Base-by-base conservation (phyloP, 2,329 filamentous ascomycete genomes). In the Chrysoporthe deuterocubensis region DNA sequence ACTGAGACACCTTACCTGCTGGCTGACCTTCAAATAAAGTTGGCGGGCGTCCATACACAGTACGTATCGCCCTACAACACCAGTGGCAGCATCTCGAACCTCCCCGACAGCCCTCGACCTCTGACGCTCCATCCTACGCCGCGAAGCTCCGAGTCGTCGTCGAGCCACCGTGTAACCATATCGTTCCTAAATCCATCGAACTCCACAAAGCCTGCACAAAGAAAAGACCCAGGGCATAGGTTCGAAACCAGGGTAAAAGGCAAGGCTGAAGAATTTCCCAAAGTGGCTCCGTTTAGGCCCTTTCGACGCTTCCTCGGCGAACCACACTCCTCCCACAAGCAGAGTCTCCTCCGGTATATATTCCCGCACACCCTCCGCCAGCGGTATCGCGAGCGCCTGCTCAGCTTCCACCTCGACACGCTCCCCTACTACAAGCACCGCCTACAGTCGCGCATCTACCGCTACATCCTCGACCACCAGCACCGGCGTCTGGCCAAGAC, bases 361-460 rank as follows among this genome's bases (percentile, higher is more conserved):
- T 89, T 94, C 74, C 90, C 91, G n/a, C 82, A 84, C 72, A 81
- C 86, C 70, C 18, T 86, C 65, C 87, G 87, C 76, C 84, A 87
- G 70, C 87, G 84, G 72, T 89, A 89, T 73, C 89, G 88, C 76
- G 86, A 89, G 69, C 87, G 85, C 70, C 82, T 96, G 65, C 85
- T 90, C 73, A 82, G 85, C 72, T 89, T 97, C 77, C 92, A 89
- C 71, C 87, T 93, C 84, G 88, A 94, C 73, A 92, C 87, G 5
- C 79, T 97, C 34, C 92, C 93, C 14, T 81, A 84, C 62, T 85
- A 92, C 73, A 92, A 90, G 74, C 88, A 90, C 76, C 84, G 85
- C 64, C 81, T 92, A 9, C 93, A 97, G 79, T 90, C 90, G 48
- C 87, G 89, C 66, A 88, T 97, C 71, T 96, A 96, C 76, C 85